These are phyloP conservation scores for Ormosia emarginata DNA, from an alignment of 306 rosid species.

Conservation along the genomic window DNA sequence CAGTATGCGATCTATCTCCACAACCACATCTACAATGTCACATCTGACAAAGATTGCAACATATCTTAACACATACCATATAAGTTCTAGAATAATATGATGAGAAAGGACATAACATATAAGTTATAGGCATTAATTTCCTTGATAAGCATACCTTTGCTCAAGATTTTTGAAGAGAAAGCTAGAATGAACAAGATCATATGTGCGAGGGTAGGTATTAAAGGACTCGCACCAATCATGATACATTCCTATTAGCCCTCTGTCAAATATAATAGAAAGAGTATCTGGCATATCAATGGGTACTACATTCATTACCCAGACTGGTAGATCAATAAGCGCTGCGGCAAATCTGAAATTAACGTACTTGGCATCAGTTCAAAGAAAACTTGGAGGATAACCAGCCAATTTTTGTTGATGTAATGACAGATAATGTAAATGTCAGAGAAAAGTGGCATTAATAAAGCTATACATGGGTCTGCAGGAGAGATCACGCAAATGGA, in stretches of 20 bases:
- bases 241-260: slow-evolving; percentile 75
- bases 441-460: background rate
- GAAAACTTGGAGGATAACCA: background rate
- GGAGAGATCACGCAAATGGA: background rate
- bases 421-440: background rate
- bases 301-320: slow-evolving; percentile 81
- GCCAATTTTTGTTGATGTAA: background rate
- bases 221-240: slow-evolving; percentile 92
- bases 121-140: background rate
- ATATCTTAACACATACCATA: background rate
- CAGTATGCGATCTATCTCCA: slow-evolving; percentile 67
- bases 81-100: background rate
- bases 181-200: slow-evolving; percentile 70
- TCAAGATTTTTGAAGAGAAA: slow-evolving; percentile 45
- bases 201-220: slow-evolving; percentile 74
- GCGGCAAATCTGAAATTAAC: slow-evolving; percentile 63
- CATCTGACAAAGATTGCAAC: slow-evolving; percentile 46
- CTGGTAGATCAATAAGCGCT: slow-evolving; percentile 55
- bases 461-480: background rate
- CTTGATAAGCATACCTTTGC: slow-evolving; percentile 43
- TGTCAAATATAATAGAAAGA: slow-evolving; percentile 55
- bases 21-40: slow-evolving; percentile 44
- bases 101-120: background rate
- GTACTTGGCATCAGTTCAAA: background rate
- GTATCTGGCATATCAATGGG: slow-evolving; percentile 63